Evolutionary conservation across 148 eudicot species (phyloP).

Genomic region (Vaccinium corymbosum): DNA sequence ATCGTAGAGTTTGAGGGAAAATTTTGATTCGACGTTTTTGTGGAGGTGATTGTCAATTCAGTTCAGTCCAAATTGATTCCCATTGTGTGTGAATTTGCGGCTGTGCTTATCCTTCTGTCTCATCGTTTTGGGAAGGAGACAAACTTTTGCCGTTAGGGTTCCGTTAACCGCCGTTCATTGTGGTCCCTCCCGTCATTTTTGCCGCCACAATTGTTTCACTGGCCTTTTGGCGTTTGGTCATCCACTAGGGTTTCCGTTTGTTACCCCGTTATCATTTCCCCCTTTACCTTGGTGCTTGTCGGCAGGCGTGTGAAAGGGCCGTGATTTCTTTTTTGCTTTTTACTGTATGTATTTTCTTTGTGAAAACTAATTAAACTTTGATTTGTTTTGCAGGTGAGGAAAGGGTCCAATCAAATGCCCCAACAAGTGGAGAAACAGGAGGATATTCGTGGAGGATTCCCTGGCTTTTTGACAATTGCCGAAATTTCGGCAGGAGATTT

Average conservation of each 20-base stretch:
- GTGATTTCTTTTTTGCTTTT: background rate
- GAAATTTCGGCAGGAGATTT: background rate
- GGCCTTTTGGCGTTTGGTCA: background rate
- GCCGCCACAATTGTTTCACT: background rate
- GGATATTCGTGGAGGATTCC: background rate
- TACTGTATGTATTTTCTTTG: background rate
- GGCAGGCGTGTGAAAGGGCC: background rate
- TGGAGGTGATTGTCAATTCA: background rate
- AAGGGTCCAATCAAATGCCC: background rate
- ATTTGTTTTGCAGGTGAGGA: background rate
- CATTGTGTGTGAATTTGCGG: background rate
- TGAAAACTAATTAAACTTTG: background rate
- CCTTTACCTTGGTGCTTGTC: background rate
- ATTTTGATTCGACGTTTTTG: background rate
- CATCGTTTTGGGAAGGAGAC: background rate
- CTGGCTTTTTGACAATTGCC: background rate
- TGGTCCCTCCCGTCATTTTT: background rate
- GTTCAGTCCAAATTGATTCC: background rate
- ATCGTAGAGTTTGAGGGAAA: background rate
- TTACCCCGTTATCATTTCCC: background rate
- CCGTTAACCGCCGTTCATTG: conserved; percentile 18
- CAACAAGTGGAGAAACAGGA: background rate
- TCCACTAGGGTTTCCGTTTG: background rate
- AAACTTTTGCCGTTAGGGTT: conserved; percentile 25
- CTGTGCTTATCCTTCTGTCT: background rate